Evolutionary conservation across 352 stramenopile genomes (phyloP).

Genomic region (Pythium phragmitis): DNA sequence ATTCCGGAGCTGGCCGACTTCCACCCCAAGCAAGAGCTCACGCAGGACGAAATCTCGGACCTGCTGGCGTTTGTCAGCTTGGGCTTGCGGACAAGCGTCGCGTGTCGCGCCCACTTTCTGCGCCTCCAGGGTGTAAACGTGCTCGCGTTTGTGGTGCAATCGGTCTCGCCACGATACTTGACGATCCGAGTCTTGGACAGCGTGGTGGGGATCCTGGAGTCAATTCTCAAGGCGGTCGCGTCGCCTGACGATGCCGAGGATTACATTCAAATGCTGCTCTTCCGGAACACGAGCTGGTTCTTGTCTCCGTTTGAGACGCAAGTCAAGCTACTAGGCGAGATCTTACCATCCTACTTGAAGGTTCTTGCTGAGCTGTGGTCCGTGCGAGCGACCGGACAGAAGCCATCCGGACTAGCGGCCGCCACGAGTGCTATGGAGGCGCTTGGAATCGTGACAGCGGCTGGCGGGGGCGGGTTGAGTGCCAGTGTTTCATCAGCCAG

Average conservation of each 20-base stretch:
- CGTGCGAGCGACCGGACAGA: slow-evolving; percentile 9
- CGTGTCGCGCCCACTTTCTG: slow-evolving; percentile 73
- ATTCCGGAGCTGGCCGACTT: slow-evolving; percentile 80
- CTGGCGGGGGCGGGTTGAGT: neutral
- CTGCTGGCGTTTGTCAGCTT: slow-evolving; percentile 60
- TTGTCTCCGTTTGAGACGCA: slow-evolving; percentile 74
- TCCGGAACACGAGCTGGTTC: slow-evolving; percentile 83
- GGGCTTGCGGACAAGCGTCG: slow-evolving; percentile 53
- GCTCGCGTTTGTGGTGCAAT: slow-evolving; percentile 71
- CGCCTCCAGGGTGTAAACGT: slow-evolving; percentile 70
- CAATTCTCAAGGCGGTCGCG: slow-evolving; percentile 42
- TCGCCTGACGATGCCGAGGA: slow-evolving; percentile 33
- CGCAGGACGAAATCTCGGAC: slow-evolving; percentile 64
- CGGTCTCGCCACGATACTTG: slow-evolving; percentile 72
- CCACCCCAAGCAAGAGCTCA: slow-evolving; percentile 65
- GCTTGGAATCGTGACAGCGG: slow-evolving; percentile 16
- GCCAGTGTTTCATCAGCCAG: neutral
- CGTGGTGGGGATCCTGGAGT: slow-evolving; percentile 62
- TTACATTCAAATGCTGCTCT: slow-evolving; percentile 66
- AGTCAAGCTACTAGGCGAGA: slow-evolving; percentile 55
- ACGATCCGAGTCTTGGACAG: slow-evolving; percentile 57
- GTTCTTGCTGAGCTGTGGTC: slow-evolving; percentile 42
- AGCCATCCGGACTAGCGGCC: slow-evolving; percentile 14
- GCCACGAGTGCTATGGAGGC: slow-evolving; percentile 26
- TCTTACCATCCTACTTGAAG: slow-evolving; percentile 59